Evolutionary conservation across 139 green algal species (phyloP).

Genomic region (Desmodesmus armatus): DNA sequence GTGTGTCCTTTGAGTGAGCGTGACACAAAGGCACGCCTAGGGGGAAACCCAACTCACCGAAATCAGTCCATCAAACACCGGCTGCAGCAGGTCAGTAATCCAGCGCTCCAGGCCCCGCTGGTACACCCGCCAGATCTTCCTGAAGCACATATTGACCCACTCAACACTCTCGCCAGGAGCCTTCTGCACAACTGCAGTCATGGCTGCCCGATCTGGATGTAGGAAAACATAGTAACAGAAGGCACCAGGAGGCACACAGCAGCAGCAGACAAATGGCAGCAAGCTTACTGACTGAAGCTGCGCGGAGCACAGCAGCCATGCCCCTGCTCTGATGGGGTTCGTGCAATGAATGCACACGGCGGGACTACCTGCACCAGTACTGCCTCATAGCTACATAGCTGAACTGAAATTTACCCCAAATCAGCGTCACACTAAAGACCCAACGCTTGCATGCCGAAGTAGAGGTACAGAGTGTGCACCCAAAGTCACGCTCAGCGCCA

Average conservation of each 20-base stretch:
- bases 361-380: too few relatives aligned
- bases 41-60: slow-evolving; percentile 35
- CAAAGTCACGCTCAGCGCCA: too few relatives aligned
- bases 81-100: slow-evolving; percentile 94
- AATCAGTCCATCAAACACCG: slow-evolving; percentile 90
- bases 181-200: slow-evolving; percentile 4
- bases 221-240: neutral
- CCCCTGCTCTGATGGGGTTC: too few relatives aligned
- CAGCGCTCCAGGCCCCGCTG: slow-evolving; percentile 93
- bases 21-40: too few relatives aligned
- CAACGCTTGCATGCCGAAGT: too few relatives aligned
- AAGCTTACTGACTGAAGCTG: too few relatives aligned
- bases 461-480: too few relatives aligned
- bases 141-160: slow-evolving; percentile 98
- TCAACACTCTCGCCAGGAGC: slow-evolving; percentile 85
- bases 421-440: too few relatives aligned
- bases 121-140: slow-evolving; percentile 96
- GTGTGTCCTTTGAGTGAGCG: too few relatives aligned
- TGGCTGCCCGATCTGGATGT: slow-evolving; percentile 15
- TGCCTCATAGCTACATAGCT: too few relatives aligned
- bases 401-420: too few relatives aligned
- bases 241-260: neutral
- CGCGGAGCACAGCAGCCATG: neutral
- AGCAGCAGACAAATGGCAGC: neutral
- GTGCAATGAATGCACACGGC: too few relatives aligned